Evolutionary conservation across 164 flowering plant genomes (phyloP), one percentile per base, ranked within the genome.

Genomic region (Amborella trichopoda): DNA sequence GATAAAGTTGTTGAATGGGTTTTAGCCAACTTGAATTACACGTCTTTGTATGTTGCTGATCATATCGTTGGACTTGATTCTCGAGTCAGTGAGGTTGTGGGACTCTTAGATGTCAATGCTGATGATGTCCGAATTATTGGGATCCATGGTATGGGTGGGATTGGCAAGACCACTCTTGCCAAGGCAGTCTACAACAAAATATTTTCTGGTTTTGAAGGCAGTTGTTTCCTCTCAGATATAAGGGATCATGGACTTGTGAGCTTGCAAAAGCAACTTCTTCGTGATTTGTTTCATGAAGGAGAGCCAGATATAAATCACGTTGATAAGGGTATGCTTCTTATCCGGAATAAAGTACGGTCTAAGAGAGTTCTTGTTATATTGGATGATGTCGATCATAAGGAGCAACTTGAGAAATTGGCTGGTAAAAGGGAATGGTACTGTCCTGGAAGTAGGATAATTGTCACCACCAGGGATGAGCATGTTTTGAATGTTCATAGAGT

Each of bases 241-340:
- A 37, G 40, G 4, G 40, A 37, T 18, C 42, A 41, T 18, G 60
- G 55, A 2, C 14, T 42, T 28, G 23, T 41, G 2, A n/a, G 3
- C 10, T 42, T 62, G 18, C 66, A 56, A 20, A 26, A 34, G 17
- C 12, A 56, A 33, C 50, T 62, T 11, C 36, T 62, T 19, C 0
- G 2, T 6, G 48, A 44, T 45, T n/a, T n/a, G n/a, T n/a, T n/a
- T n/a, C n/a, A n/a, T n/a, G n/a, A n/a, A n/a, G n/a, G n/a, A n/a
- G n/a, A n/a, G n/a, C n/a, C n/a, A n/a, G n/a, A n/a, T n/a, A 38
- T 38, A 10, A 3, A 11, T 10, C 9, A n/a, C 20, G 21, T 2
- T 9, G 20, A 22, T 16, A 1, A 38, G 0, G 41, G 41, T 6
- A 4, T 38, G 8, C 2, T 16, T 3, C 2, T 38, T 8, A 38